Evolutionary conservation across 129 eudicot species (phyloP).

Genomic region (Lactuca sativa): DNA sequence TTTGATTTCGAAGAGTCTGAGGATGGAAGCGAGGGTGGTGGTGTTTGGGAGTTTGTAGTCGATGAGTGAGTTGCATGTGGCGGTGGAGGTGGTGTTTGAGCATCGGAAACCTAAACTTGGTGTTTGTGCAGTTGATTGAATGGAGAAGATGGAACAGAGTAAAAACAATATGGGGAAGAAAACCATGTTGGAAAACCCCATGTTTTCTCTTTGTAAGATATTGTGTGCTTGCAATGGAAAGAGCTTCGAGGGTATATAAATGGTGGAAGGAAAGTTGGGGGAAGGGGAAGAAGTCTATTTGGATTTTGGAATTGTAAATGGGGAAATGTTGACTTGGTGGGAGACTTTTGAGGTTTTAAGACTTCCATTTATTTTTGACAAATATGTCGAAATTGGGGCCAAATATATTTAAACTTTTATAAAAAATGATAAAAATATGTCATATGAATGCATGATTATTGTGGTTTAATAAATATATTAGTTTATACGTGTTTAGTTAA

Average conservation of each 20-base stretch:
- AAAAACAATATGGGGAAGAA: not conserved
- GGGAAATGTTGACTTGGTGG: slow-evolving; percentile 25
- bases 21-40: slow-evolving; percentile 59
- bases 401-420: too few relatives aligned
- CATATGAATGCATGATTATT: too few relatives aligned
- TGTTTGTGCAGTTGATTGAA: slow-evolving; percentile 28
- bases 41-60: slow-evolving; percentile 67
- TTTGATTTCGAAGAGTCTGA: slow-evolving; percentile 45
- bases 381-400: too few relatives aligned
- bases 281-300: slow-evolving; percentile 7
- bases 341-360: not conserved
- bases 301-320: slow-evolving; percentile 1
- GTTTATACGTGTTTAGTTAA: too few relatives aligned
- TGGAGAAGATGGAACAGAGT: slow-evolving; percentile 13
- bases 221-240: not conserved
- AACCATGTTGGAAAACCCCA: slow-evolving; percentile 6
- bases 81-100: slow-evolving; percentile 22
- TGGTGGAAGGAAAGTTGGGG: not conserved
- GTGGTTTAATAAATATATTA: too few relatives aligned
- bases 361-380: not conserved
- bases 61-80: slow-evolving; percentile 55
- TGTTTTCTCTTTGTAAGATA: not conserved
- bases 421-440: too few relatives aligned
- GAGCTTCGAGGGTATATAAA: slow-evolving; percentile 22
- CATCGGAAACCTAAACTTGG: slow-evolving; percentile 45